Base-by-base conservation (phyloP, 352 stramenopile genomes). In the Globisporangium rhizosaccharum region DNA sequence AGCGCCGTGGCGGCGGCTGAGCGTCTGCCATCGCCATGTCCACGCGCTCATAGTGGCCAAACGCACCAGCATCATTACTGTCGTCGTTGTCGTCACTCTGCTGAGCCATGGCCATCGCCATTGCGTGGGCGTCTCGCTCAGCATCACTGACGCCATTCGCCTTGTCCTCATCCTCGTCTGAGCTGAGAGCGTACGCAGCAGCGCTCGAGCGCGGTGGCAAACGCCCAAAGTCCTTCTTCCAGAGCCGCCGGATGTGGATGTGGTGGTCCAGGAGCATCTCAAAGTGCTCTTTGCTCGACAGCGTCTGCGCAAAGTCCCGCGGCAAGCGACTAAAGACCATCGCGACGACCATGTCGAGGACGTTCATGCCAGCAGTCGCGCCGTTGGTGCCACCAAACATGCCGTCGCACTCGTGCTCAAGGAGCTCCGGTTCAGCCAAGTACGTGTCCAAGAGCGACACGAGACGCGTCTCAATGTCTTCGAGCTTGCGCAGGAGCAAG, bases 321-420 rank as follows among this genome's bases (percentile, higher is more conserved):
- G 85, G 85, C 53, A 94, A 62, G n/a, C 85, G 85, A 5, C 76
- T 73, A 58, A 94, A 94, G 4, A 92, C 63, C 85, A 94, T 94
- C 17, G 82, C 84, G 9, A 94, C 70, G 37, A 94, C 75, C 83
- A 93, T 94, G 56, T 94, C 85, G 45, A 94, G 62, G 46, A 94
- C 82, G 59, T 90, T 93, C 78, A 87, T 86, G n/a, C 63, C 62
- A 12, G 66, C 63, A 44, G 62, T 65, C 15, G 70, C 59, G 1
- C 59, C 58, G 5, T 50, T 56, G 23, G 59, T 57, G 42, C 64
- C 70, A 26, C 63, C 56, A 68, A 82, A 81, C 17, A 76, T 73
- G 12, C 72, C 68, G 42, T 70, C 72, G 56, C 73, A 77, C 55
- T 82, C 76, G 58, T 66, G 61, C 53, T 78, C 71, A 23, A 74